Evolutionary conservation across 2,329 filamentous ascomycete genomes (phyloP), one percentile per base, ranked within the genome.

Genomic region (Penicillium oxalicum): DNA sequence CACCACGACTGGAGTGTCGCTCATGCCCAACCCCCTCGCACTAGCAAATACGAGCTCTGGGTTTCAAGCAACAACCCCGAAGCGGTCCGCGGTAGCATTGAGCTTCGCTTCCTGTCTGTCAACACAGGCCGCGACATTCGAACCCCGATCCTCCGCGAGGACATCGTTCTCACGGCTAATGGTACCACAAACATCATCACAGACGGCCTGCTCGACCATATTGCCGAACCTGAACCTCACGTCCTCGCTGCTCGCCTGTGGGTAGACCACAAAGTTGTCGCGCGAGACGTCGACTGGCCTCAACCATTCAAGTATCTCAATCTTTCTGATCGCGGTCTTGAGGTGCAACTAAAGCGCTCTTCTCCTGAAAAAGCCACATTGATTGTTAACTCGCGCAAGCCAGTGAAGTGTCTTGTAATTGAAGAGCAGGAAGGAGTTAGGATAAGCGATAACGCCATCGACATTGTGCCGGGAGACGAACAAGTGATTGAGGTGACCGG

Each of bases 1-100:
- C 78, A 82, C 57, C 74, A 79, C 54, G 78, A 81, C 61, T 81
- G 78, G 79, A 80, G 77, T 54, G 76, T 81, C 3, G 74, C 77
- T 34, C 78, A 82, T 63, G 78, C 78, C 7, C 72, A 77, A 40
- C 76, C 79, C 25, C 75, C 77, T 4, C 74, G 74, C 51, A 72
- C 66, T 3, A 77, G 75, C 61, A 70, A 74, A 34, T 81, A 74
- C 58, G 75, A 80, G 55, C 66, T 80, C 45, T 82, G 79, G 79
- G 72, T 79, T n/a, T 74, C 74, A 5, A 80, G 76, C 63, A 77
- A 69, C 53, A 67, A 68, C n/a, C 60, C 60, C n/a, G 53, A 61
- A 9, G 54, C 62, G 2, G 43, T 66, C 3, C 51, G 53, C 6
- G 70, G 64, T 5, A 65, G 61, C 34, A 61, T 73, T 3, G 70